phyloP scores from a whole-genome alignment of 257 asterid genomes.

The Lantana camara region DNA sequence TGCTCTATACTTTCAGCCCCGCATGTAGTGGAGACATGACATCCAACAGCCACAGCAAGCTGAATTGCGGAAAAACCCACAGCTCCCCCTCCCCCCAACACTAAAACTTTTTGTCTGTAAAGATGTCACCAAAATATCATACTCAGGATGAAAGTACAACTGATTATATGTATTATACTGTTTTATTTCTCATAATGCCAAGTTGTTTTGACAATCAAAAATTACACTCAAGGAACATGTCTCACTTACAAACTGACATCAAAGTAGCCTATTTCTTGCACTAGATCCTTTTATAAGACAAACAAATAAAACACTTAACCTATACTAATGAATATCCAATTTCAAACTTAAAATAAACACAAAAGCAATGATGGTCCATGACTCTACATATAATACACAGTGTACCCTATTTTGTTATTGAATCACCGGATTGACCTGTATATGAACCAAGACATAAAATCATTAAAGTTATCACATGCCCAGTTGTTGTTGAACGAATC shows the following conservation, averaged over 20 bases:
- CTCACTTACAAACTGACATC: not conserved
- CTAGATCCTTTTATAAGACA: constrained; percentile 5
- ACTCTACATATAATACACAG: constrained; percentile 3
- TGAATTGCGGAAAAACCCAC: constrained; percentile 97
- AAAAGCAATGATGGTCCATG: constrained; percentile 6
- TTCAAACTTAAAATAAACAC: not conserved
- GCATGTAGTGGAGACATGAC: constrained; percentile 89
- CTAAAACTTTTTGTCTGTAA: constrained; percentile 78
- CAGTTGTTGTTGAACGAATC: too few species aligned
- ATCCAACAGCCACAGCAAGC: constrained; percentile 90
- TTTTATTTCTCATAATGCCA: constrained; percentile 4
- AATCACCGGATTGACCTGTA: not conserved
- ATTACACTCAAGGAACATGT: constrained; percentile 8
- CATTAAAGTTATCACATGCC: too few species aligned
- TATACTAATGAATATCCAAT: not conserved
- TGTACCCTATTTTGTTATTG: constrained; percentile 11
- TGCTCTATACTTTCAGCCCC: constrained; percentile 76
- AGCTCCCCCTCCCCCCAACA: constrained; percentile 98
- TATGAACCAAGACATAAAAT: not conserved
- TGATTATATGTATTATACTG: not conserved
- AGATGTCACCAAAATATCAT: constrained; percentile 27
- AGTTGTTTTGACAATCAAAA: not conserved
- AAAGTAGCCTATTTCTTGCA: constrained; percentile 18
- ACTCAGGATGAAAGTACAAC: constrained; percentile 17
- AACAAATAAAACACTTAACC: not conserved